A percentile compares a stretch with the other conserved stretches of the same genome.
Evolutionary conservation across 352 stramenopile genomes (phyloP).

Genomic region (Globisporangium parvum): DNA sequence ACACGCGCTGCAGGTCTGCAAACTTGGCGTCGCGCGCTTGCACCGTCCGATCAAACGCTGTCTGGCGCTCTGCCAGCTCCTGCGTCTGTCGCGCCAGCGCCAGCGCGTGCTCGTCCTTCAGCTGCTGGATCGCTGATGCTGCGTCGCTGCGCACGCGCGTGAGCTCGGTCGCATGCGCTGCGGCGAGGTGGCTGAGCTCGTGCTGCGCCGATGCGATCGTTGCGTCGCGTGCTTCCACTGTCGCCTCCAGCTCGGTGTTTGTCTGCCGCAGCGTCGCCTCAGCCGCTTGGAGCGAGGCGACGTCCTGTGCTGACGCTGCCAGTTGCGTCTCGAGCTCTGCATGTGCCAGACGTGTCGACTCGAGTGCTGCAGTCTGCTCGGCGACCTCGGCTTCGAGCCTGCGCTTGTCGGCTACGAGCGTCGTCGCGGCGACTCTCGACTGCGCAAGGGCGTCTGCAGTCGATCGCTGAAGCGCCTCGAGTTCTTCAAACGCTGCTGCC

Average conservation of each 20-base stretch:
- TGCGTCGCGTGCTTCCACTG: neutral
- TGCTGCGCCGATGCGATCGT: neutral
- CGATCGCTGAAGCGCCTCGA: no score
- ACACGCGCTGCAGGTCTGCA: no score
- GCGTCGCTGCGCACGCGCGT: neutral
- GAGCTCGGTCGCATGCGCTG: neutral
- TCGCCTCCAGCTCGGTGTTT: neutral
- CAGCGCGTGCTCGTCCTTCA: neutral
- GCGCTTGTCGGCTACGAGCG: no score
- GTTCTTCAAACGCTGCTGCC: no score
- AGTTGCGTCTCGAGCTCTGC: neutral
- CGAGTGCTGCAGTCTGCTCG: no score
- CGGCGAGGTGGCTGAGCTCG: neutral
- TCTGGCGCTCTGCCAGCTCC: neutral
- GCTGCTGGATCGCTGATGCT: neutral
- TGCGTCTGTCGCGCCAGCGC: neutral
- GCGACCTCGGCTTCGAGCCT: no score
- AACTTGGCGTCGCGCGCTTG: no score
- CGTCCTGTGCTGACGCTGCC: neutral
- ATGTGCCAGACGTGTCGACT: no score
- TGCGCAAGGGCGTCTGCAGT: no score
- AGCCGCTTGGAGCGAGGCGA: neutral
- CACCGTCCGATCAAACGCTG: neutral
- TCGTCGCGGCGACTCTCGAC: no score
- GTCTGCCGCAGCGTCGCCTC: neutral